Conservation (phyloP, 2,329 filamentous ascomycete species). For the Fusarium torreyae region DNA sequence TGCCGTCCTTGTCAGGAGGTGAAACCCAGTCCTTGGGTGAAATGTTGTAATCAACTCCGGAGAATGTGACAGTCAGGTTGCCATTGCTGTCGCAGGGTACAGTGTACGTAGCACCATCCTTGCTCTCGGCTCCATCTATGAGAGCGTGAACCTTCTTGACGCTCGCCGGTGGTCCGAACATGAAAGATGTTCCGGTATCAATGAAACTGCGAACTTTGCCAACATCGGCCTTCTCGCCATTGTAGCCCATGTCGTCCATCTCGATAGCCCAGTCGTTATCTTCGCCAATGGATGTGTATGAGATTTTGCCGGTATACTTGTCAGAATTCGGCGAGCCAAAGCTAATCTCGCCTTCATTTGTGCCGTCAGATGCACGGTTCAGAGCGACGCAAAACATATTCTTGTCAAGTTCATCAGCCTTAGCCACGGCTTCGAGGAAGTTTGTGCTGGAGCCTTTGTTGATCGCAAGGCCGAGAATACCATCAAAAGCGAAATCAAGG, state of each 20-base stretch:
- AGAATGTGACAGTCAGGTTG: slow-evolving; percentile 76
- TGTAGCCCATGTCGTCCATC: slow-evolving; percentile 75
- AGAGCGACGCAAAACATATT: slow-evolving; percentile 82
- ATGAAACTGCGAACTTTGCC: slow-evolving; percentile 77
- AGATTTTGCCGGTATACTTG: slow-evolving; percentile 78
- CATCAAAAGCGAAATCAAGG: slow-evolving; percentile 84
- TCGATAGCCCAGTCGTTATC: slow-evolving; percentile 80
- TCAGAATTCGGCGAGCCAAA: slow-evolving; percentile 79
- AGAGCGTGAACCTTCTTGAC: slow-evolving; percentile 77
- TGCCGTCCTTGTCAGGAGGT: slow-evolving; percentile 59
- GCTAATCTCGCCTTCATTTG: slow-evolving; percentile 81
- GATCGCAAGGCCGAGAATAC: slow-evolving; percentile 85
- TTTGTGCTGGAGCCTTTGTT: slow-evolving; percentile 72
- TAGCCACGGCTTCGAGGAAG: slow-evolving; percentile 74
- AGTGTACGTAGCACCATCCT: slow-evolving; percentile 74
- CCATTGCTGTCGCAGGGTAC: slow-evolving; percentile 80
- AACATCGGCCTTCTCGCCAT: slow-evolving; percentile 71
- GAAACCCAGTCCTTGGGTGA: slow-evolving; percentile 80
- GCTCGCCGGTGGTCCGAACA: slow-evolving; percentile 78
- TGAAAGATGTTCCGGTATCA: slow-evolving; percentile 87
- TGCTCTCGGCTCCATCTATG: slow-evolving; percentile 73
- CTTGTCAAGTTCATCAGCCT: slow-evolving; percentile 68
- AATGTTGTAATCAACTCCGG: slow-evolving; percentile 76
- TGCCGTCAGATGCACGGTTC: slow-evolving; percentile 75
- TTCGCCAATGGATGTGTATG: slow-evolving; percentile 72